These are phyloP conservation scores for Cryptosporidium ryanae DNA, from an alignment of 169 alveolate species.

Conservation along the genomic window DNA sequence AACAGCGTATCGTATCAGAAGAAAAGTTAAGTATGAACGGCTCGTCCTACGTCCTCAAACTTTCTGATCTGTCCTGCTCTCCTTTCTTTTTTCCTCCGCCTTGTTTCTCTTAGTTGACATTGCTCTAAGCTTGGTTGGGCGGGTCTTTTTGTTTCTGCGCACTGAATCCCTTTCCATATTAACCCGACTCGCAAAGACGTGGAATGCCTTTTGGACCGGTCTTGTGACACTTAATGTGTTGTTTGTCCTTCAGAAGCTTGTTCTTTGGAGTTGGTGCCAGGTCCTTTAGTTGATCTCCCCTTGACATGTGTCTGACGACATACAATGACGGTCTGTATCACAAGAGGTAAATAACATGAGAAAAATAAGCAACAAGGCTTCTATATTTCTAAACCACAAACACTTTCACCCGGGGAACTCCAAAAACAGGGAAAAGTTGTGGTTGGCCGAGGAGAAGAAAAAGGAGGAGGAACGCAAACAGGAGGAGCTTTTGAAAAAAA, in stretches of 20 bases:
- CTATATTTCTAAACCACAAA: constrained; percentile 92
- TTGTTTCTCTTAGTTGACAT: too few relatives aligned
- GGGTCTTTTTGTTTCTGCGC: too few relatives aligned
- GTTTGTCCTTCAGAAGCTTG: too few relatives aligned
- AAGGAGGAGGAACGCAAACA: constrained; percentile 89
- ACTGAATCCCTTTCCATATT: too few relatives aligned
- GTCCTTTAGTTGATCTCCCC: too few relatives aligned
- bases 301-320: too few relatives aligned
- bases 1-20: neutral
- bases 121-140: too few relatives aligned
- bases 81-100: neutral
- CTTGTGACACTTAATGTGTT: too few relatives aligned
- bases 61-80: neutral
- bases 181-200: too few relatives aligned
- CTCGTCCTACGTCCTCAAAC: neutral
- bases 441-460: constrained; percentile 96
- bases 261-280: too few relatives aligned
- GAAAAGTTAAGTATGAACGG: neutral
- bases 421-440: constrained; percentile 91
- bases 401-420: constrained; percentile 93
- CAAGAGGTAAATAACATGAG: constrained; percentile 11
- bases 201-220: too few relatives aligned
- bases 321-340: too few relatives aligned
- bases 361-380: constrained; percentile 91
- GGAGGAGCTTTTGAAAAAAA: constrained; percentile 91